Conservation (phyloP, 257 asterid species). For the Schizonepeta tenuifolia region DNA sequence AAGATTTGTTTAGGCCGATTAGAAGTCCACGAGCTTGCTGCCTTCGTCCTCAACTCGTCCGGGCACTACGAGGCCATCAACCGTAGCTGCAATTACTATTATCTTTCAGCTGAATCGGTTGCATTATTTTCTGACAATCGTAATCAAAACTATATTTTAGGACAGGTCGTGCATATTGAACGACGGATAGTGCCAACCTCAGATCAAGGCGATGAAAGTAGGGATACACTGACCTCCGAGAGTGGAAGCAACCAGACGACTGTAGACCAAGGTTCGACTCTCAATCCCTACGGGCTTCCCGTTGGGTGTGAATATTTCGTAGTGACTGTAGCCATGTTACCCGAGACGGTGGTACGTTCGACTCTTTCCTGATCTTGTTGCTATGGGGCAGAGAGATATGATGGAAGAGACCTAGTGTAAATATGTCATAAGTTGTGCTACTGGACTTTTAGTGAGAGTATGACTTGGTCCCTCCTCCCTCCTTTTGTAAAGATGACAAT, state of each 20-base stretch:
- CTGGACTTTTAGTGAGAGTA: constrained; percentile 32
- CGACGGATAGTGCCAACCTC: constrained; percentile 53
- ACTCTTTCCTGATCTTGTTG: constrained; percentile 80
- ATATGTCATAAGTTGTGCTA: constrained; percentile 32
- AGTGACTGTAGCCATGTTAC: constrained; percentile 75
- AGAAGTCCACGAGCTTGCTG: constrained; percentile 75
- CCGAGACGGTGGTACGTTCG: constrained; percentile 53
- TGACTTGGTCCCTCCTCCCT: constrained; percentile 33
- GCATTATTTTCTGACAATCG: constrained; percentile 64
- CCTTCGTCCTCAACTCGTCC: constrained; percentile 65
- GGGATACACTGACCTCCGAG: constrained; percentile 19
- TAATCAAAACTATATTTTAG: constrained; percentile 67
- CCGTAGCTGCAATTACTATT: constrained; percentile 60
- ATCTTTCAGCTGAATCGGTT: constrained; percentile 81
- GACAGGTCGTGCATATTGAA: constrained; percentile 86
- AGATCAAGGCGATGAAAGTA: constrained; percentile 23
- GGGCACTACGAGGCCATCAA: constrained; percentile 76
- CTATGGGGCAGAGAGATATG: constrained; percentile 55
- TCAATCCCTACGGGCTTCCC: constrained; percentile 57
- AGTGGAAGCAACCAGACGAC: constrained; percentile 44
- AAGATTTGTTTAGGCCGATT: constrained; percentile 65
- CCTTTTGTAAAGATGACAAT: constrained; percentile 41
- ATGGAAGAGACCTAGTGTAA: constrained; percentile 67
- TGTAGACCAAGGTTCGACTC: constrained; percentile 41
- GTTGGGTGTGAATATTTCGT: constrained; percentile 82